Percentiles rank a stretch among this genome's conserved stretches.
Conservation (phyloP, 1,139 yeast species). For the Ogataea hybrid region DNA sequence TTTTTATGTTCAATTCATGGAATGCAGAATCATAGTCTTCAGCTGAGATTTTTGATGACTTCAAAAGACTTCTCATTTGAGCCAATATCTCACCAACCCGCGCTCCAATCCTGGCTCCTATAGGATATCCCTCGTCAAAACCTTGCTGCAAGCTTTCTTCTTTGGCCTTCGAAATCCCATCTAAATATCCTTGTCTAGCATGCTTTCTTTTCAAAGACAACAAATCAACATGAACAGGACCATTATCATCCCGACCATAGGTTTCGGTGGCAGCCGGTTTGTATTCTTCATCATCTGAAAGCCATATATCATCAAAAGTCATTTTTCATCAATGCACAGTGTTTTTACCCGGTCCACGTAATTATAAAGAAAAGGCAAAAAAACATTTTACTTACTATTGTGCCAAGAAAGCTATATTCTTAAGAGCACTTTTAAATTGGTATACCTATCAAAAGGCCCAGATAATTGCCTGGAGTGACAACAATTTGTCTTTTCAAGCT, state of each 20-base stretch:
- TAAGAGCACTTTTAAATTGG: not conserved
- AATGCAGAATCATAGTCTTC: conserved; percentile 35
- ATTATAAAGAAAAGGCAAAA: conserved; percentile 5
- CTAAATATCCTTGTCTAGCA: conserved; percentile 78
- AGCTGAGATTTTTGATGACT: conserved; percentile 20
- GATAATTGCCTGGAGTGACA: not conserved
- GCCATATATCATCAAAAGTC: conserved; percentile 23
- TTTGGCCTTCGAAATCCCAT: conserved; percentile 71
- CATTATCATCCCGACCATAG: conserved; percentile 20
- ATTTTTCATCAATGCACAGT: not conserved
- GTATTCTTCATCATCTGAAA: conserved; percentile 40
- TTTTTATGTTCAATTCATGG: conserved; percentile 49
- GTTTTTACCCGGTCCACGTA: conserved; percentile 7
- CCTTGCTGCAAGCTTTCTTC: conserved; percentile 74
- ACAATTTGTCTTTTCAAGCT: not conserved
- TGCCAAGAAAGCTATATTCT: not conserved
- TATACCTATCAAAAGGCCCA: not conserved
- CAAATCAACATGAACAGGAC: conserved; percentile 24
- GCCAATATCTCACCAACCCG: conserved; percentile 70
- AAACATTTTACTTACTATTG: not conserved
- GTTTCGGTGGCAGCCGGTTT: conserved; percentile 27
- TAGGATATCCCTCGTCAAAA: conserved; percentile 75
- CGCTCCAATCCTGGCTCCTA: conserved; percentile 70
- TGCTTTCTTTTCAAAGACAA: conserved; percentile 57
- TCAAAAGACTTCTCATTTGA: conserved; percentile 17